Percentiles rank a stretch among this genome's conserved stretches.
phyloP scores from a whole-genome alignment of 2,329 filamentous ascomycete genomes.

The Aspergillus cejpii region DNA sequence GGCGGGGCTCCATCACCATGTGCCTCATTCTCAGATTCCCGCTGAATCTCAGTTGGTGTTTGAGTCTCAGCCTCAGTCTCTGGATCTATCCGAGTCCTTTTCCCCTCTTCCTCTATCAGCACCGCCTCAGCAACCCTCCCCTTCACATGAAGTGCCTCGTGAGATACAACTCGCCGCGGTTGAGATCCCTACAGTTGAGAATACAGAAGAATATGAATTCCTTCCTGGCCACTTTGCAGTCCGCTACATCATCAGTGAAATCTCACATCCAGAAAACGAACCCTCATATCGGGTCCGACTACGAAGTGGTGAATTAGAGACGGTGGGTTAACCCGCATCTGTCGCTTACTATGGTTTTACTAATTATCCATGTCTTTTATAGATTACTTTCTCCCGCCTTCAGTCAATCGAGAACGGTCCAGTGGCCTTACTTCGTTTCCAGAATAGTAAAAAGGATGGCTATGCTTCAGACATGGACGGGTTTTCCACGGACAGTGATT shows the following conservation, averaged over 20 bases:
- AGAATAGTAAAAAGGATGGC: conserved; percentile 10
- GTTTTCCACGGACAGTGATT: neutral
- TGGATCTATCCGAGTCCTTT: too few species aligned
- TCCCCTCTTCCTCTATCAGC: too few species aligned
- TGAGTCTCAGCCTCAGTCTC: too few species aligned
- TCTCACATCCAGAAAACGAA: conserved; percentile 15
- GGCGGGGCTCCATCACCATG: too few species aligned
- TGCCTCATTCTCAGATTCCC: too few species aligned
- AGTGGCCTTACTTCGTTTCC: conserved; percentile 22
- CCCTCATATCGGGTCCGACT: conserved; percentile 30
- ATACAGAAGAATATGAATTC: conserved; percentile 33
- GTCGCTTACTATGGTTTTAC: neutral
- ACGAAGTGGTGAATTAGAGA: conserved; percentile 31
- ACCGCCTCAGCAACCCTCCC: neutral
- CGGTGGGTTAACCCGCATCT: conserved; percentile 23
- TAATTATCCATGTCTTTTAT: conserved; percentile 2
- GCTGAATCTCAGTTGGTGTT: too few species aligned
- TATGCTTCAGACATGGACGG: neutral
- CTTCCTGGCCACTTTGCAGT: conserved; percentile 37
- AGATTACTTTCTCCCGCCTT: conserved; percentile 27
- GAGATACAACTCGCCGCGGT: conserved; percentile 18
- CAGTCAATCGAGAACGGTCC: conserved; percentile 26
- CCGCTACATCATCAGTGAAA: conserved; percentile 27
- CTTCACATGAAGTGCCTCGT: neutral
- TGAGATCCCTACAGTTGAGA: conserved; percentile 26